These are phyloP conservation scores for Tricholoma hemisulphureum DNA, from an alignment of 768 basidiomycete species.

Conservation along the genomic window DNA sequence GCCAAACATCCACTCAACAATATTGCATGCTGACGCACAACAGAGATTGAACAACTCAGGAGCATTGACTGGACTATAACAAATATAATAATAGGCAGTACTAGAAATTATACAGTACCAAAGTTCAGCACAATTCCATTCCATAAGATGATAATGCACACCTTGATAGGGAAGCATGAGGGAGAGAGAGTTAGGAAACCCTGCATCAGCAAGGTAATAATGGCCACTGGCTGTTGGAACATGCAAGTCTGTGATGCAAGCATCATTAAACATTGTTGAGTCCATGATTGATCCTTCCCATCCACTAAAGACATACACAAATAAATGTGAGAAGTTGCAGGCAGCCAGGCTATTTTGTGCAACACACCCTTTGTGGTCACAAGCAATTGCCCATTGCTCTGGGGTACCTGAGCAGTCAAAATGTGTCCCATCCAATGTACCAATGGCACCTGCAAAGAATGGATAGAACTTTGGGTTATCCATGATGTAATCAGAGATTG, in stretches of 20 bases:
- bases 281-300: neutral
- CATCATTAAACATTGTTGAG: neutral
- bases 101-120: constrained; percentile 9
- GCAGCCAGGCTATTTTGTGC: neutral
- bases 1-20: constrained; percentile 40
- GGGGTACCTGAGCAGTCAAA: neutral
- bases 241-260: neutral
- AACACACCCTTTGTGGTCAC: neutral
- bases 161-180: constrained; percentile 36
- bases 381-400: neutral
- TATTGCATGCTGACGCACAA: constrained; percentile 29
- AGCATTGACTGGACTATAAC: constrained; percentile 22
- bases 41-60: too few species aligned
- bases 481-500: neutral
- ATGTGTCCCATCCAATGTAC: neutral
- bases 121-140: constrained; percentile 4
- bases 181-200: constrained; percentile 29
- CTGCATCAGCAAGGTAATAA: constrained; percentile 27
- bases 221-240: neutral
- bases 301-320: neutral
- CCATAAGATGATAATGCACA: constrained; percentile 36
- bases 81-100: neutral
- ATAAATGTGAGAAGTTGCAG: neutral
- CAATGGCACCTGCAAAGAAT: neutral
- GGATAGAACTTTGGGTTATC: neutral